A percentile compares a stretch with the other conserved stretches of the same genome.
These are phyloP conservation scores for Dicorynia guianensis DNA, from an alignment of 306 rosid species.

Conservation along the genomic window DNA sequence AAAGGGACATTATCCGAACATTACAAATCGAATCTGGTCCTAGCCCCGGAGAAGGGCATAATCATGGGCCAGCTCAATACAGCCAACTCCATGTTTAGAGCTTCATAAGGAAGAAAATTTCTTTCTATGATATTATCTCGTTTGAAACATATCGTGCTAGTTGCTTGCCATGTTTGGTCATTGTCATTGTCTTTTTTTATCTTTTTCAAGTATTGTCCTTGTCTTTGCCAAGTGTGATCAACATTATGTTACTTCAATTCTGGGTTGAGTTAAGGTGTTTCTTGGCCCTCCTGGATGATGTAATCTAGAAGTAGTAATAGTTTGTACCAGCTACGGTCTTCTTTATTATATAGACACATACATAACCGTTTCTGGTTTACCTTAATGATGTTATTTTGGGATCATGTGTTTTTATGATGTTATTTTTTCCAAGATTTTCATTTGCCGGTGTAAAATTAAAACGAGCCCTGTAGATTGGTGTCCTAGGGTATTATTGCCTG, in stretches of 20 bases:
- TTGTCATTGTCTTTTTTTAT: neutral
- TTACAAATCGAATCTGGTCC: slow-evolving; percentile 40
- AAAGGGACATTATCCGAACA: neutral
- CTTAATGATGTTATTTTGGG: too few species aligned
- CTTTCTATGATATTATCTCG: too few species aligned
- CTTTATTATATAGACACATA: neutral
- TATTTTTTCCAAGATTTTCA: too few species aligned
- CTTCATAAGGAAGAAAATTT: neutral
- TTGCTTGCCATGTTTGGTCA: neutral
- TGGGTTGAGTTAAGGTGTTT: neutral
- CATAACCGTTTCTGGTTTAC: too few species aligned
- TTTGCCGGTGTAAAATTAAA: too few species aligned
- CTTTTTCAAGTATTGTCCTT: neutral
- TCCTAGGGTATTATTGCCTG: too few species aligned
- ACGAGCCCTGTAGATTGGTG: too few species aligned
- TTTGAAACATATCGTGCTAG: neutral
- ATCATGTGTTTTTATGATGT: too few species aligned
- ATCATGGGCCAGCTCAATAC: neutral
- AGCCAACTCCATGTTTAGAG: neutral
- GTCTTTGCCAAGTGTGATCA: neutral
- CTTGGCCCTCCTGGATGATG: neutral
- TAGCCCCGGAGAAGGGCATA: slow-evolving; percentile 50
- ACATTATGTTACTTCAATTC: too few species aligned
- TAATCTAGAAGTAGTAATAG: neutral
- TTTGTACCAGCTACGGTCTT: neutral